Conservation (phyloP, 805 yeast genomes). For the Candida lessepsii region DNA sequence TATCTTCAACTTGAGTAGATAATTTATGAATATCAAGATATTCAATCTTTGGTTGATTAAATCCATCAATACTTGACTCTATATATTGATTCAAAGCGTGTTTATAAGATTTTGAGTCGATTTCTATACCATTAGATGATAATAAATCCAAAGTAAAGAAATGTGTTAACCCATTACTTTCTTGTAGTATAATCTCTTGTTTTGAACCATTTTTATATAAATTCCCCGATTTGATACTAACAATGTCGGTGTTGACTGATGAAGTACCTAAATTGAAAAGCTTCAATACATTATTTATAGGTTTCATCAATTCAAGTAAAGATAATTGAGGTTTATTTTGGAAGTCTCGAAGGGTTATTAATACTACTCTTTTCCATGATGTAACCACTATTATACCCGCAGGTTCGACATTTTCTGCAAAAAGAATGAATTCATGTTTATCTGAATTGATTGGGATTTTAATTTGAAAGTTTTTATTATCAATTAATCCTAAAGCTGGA, state of each 20-base stretch:
- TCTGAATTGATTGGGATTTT: constrained; percentile 31
- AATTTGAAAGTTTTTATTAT: constrained; percentile 43
- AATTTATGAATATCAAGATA: constrained; percentile 63
- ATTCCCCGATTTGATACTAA: constrained; percentile 56
- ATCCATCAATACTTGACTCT: constrained; percentile 36
- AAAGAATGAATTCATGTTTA: constrained; percentile 54
- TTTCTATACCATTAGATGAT: constrained; percentile 28
- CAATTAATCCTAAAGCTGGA: constrained; percentile 60
- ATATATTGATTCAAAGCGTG: constrained; percentile 30
- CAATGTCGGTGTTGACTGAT: constrained; percentile 46
- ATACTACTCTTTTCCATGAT: constrained; percentile 60
- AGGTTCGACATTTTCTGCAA: constrained; percentile 63
- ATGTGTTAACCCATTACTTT: constrained; percentile 44
- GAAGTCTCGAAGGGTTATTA: constrained; percentile 64
- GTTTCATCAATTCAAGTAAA: constrained; percentile 30
- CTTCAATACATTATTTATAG: constrained; percentile 15
- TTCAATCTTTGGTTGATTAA: constrained; percentile 47
- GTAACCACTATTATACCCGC: constrained; percentile 75
- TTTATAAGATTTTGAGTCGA: constrained; percentile 26
- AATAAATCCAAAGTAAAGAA: constrained; percentile 26
- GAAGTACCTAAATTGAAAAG: constrained; percentile 9
- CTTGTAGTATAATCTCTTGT: constrained; percentile 42
- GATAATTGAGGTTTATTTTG: constrained; percentile 57
- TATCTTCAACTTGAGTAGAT: constrained; percentile 18
- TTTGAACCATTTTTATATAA: constrained; percentile 49